These are phyloP conservation scores for Trichocladium uniseriatum DNA, from an alignment of 495 filamentous ascomycete species.

Conservation along the genomic window DNA sequence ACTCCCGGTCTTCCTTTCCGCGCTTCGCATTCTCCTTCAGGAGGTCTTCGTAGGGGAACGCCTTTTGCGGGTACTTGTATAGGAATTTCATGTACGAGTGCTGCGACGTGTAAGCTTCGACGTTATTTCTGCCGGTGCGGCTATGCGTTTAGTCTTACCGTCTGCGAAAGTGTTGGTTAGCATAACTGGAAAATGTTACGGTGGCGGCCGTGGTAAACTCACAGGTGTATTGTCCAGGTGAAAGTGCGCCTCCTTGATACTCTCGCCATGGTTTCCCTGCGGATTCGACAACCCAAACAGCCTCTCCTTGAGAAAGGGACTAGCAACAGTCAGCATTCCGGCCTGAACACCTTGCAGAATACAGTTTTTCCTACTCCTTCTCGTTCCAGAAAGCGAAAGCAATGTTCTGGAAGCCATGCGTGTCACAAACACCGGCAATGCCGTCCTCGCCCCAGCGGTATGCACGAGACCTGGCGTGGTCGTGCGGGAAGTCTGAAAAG, in stretches of 20 bases:
- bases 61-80: slow-evolving; percentile 90
- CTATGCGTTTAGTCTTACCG: slow-evolving; percentile 27
- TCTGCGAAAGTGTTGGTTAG: slow-evolving; percentile 28
- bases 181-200: background rate
- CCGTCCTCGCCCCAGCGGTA: slow-evolving; percentile 97
- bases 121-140: background rate
- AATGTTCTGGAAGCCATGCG: slow-evolving; percentile 82
- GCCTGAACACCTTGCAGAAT: too few species aligned
- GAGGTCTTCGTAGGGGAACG: slow-evolving; percentile 85
- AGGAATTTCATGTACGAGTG: slow-evolving; percentile 99
- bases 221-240: slow-evolving; percentile 88
- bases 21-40: slow-evolving; percentile 74
- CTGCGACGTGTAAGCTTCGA: slow-evolving; percentile 33
- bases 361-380: slow-evolving; percentile 58
- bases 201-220: slow-evolving; percentile 11
- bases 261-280: slow-evolving; percentile 93
- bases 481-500: slow-evolving; percentile 75
- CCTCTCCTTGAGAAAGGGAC: slow-evolving; percentile 86
- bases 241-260: slow-evolving; percentile 92
- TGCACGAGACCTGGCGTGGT: slow-evolving; percentile 75
- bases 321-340: slow-evolving; percentile 26
- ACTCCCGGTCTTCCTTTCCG: slow-evolving; percentile 66
- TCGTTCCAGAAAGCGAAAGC: slow-evolving; percentile 97
- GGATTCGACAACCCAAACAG: slow-evolving; percentile 92
- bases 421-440: slow-evolving; percentile 90